Evolutionary conservation across 1,284 basidiomycete species (phyloP).

Genomic region (Sanguinoderma infundibulare): DNA sequence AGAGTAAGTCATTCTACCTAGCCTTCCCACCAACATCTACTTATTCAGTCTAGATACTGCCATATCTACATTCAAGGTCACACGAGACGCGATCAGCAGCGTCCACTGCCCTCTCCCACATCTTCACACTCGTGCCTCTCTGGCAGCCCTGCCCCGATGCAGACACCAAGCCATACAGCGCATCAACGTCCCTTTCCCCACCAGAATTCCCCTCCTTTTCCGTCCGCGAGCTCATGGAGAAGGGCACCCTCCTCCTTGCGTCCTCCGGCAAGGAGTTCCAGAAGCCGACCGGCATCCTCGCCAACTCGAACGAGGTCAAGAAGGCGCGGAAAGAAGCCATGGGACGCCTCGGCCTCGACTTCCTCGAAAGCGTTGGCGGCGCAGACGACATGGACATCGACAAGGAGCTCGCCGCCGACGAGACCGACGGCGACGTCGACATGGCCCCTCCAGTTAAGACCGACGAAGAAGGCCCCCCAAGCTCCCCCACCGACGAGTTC

Average conservation of each 20-base stretch:
- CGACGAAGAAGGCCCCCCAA: slow-evolving; percentile 39
- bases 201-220: slow-evolving; percentile 77
- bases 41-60: slow-evolving; percentile 66
- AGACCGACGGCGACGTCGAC: slow-evolving; percentile 45
- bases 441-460: slow-evolving; percentile 40
- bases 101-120: slow-evolving; percentile 84
- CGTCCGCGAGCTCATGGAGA: slow-evolving; percentile 73
- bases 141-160: slow-evolving; percentile 68
- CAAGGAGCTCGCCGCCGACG: slow-evolving; percentile 73
- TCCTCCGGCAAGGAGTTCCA: slow-evolving; percentile 89
- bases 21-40: background rate
- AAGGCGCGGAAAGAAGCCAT: slow-evolving; percentile 84
- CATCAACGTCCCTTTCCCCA: slow-evolving; percentile 35
- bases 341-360: slow-evolving; percentile 81
- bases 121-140: slow-evolving; percentile 82
- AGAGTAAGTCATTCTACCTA: slow-evolving; percentile 53
- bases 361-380: slow-evolving; percentile 69
- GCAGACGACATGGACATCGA: slow-evolving; percentile 82
- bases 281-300: slow-evolving; percentile 70
- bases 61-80: slow-evolving; percentile 86
- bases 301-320: slow-evolving; percentile 74
- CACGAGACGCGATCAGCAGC: slow-evolving; percentile 88
- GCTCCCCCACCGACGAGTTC: slow-evolving; percentile 30
- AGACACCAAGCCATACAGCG: slow-evolving; percentile 29
- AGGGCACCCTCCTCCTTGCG: slow-evolving; percentile 79